These are phyloP conservation scores for Phytomonas francai DNA, from an alignment of 208 protist genomes.

Conservation along the genomic window DNA sequence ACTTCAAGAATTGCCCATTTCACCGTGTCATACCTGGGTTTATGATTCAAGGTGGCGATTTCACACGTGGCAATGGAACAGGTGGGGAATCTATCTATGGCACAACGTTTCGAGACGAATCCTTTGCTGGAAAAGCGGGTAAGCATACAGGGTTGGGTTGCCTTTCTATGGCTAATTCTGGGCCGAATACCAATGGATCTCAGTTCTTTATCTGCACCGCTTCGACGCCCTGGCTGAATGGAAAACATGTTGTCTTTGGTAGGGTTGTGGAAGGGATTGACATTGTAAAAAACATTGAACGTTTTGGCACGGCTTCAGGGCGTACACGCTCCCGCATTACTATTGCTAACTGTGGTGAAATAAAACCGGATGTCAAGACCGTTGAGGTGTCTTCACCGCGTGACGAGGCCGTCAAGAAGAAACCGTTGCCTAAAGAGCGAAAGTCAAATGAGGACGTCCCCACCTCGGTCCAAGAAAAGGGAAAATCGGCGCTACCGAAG, in stretches of 20 bases:
- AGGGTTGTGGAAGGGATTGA: conserved; percentile 83
- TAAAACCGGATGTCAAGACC: conserved; percentile 11
- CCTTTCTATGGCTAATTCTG: conserved; percentile 98
- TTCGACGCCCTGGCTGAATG: conserved; percentile 80
- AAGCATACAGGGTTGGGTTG: conserved; percentile 86
- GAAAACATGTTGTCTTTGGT: conserved; percentile 96
- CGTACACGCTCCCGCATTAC: conserved; percentile 56
- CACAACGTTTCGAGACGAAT: conserved; percentile 94
- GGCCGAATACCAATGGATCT: conserved; percentile 96
- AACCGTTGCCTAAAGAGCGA: conserved; percentile 4
- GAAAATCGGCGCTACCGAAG: neutral
- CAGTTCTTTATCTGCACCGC: conserved; percentile 93
- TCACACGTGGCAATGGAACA: conserved; percentile 93
- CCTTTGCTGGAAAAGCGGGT: conserved; percentile 92
- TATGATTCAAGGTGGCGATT: conserved; percentile 97
- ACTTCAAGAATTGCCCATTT: conserved; percentile 95
- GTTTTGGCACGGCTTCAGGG: conserved; percentile 53
- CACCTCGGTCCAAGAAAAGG: neutral
- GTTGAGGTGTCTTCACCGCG: neutral
- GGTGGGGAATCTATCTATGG: conserved; percentile 99
- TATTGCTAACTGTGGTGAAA: conserved; percentile 77
- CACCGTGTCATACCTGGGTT: conserved; percentile 96
- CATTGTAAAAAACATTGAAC: conserved; percentile 77
- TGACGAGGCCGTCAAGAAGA: conserved; percentile 10
- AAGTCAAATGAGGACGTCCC: neutral